Base-by-base conservation (phyloP, 352 stramenopile species). In the Phytopythium chamaehyphon region DNA sequence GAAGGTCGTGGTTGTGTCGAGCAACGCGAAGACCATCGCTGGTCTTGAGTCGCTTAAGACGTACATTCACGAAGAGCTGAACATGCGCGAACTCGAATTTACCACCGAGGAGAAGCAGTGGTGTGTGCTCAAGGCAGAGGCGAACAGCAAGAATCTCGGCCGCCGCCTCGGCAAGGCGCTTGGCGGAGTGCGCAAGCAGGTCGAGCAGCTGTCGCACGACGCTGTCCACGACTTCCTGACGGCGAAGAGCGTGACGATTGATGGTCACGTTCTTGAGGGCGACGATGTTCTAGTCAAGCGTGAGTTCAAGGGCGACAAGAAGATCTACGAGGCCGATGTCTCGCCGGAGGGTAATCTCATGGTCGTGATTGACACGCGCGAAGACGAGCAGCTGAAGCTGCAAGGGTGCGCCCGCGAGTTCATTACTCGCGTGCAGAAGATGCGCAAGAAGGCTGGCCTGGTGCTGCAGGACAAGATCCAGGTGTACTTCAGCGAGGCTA, bases 21-120 rank as follows among this genome's bases (percentile, higher is more conserved):
- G 79, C 22, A 81, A 98, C 56, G 72, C 93, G 31, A 69, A 56
- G 15, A 66, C 88, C 8, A 64, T 97, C 19, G 69, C 80, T 7
- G 84, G 84, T 10, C 71, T 97, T 4, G 58, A 90, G 48, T 74
- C 68, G 40, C 71, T 98, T 16, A 69, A 94, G 59, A 77, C 72
- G 48, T 99, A 99, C 77, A 90, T 99, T 49, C 71, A 98, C 49
- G 90, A 96, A 31, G 97, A 99, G 78, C 76, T 99, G 22, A 99
- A 99, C 83, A 93, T 88, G 84, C 90, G 69, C 24, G 80, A 98
- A 53, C 82, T 98, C 39, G 73, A 92, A 35, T 88, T 99, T 40
- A 83, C 84, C 40, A 79, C 64, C 21, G 82, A 98, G 47, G 89
- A 97, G 59, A 90, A 91, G 59, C 61, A 86, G 42, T 96, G 88